Conservation (phyloP, 345 rosid genomes). For the Eucalyptus dawsonii region DNA sequence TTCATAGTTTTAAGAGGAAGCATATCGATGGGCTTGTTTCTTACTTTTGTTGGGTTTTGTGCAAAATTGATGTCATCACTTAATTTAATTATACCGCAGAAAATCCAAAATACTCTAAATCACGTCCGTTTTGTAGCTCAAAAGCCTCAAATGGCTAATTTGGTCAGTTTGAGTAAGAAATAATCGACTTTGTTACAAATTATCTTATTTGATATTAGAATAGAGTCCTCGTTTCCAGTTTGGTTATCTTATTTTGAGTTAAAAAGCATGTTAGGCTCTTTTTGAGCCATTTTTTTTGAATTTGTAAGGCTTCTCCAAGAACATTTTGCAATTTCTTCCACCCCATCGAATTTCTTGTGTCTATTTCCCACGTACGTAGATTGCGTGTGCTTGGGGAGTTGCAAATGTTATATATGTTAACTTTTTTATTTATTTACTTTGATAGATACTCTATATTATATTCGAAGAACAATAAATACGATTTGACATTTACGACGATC, state of each 20-base stretch:
- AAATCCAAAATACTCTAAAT: background rate
- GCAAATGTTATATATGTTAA: background rate
- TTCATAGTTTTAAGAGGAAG: background rate
- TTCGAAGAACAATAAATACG: background rate
- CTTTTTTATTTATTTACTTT: background rate
- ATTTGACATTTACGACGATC: background rate
- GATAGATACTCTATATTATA: background rate
- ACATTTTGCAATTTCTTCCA: too few species aligned
- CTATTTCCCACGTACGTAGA: too few species aligned
- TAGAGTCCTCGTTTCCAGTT: too few species aligned
- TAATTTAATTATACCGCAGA: background rate
- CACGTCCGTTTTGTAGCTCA: background rate
- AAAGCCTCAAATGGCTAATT: background rate
- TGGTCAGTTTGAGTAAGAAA: background rate
- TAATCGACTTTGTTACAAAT: background rate
- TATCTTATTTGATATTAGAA: background rate
- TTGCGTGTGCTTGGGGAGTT: too few species aligned
- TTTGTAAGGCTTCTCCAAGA: too few species aligned
- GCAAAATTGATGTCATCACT: background rate
- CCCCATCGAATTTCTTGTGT: background rate
- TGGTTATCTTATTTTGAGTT: too few species aligned
- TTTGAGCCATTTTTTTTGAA: too few species aligned
- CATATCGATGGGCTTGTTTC: background rate
- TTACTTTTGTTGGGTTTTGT: background rate
- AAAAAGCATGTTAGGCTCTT: too few species aligned